phyloP scores from a whole-genome alignment of 2,329 filamentous ascomycete genomes.

The Colletotrichum ledebouriae region DNA sequence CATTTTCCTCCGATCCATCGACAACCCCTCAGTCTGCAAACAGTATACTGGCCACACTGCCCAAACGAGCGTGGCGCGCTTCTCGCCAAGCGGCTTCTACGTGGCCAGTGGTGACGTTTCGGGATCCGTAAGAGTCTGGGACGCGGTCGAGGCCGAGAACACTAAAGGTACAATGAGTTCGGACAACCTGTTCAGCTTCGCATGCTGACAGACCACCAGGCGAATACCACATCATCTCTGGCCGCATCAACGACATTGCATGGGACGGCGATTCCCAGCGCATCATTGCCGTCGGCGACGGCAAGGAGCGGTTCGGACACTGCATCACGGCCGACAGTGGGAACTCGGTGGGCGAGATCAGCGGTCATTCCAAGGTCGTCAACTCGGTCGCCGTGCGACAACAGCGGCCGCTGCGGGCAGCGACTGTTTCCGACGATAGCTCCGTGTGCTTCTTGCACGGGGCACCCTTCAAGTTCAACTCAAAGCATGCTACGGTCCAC shows the following conservation, averaged over 20 bases:
- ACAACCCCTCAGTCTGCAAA: slow-evolving; percentile 84
- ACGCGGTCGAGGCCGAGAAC: slow-evolving; percentile 84
- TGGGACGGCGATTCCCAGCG: slow-evolving; percentile 98
- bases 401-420: slow-evolving; percentile 90
- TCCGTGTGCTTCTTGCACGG: slow-evolving; percentile 94
- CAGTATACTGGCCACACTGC: slow-evolving; percentile 95
- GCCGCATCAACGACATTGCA: slow-evolving; percentile 94
- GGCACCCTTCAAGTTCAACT: slow-evolving; percentile 95
- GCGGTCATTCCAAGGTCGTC: slow-evolving; percentile 89
- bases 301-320: slow-evolving; percentile 92
- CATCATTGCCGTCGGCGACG: slow-evolving; percentile 95
- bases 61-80: slow-evolving; percentile 90
- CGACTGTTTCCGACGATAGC: slow-evolving; percentile 91
- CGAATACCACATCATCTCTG: slow-evolving; percentile 94
- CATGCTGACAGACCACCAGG: slow-evolving; percentile 56
- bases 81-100: slow-evolving; percentile 95
- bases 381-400: slow-evolving; percentile 92
- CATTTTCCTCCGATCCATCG: slow-evolving; percentile 94
- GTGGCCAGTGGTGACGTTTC: slow-evolving; percentile 91
- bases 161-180: slow-evolving; percentile 74
- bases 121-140: slow-evolving; percentile 92
- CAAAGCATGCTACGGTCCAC: slow-evolving; percentile 83
- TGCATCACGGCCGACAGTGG: slow-evolving; percentile 96
- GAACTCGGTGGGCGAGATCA: slow-evolving; percentile 95
- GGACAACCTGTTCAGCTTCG: not conserved